Evolutionary conservation across 192 early-diverging fungal genomes (phyloP), one percentile per base, ranked within the genome.

Genomic region (Mortierella hygrophila): DNA sequence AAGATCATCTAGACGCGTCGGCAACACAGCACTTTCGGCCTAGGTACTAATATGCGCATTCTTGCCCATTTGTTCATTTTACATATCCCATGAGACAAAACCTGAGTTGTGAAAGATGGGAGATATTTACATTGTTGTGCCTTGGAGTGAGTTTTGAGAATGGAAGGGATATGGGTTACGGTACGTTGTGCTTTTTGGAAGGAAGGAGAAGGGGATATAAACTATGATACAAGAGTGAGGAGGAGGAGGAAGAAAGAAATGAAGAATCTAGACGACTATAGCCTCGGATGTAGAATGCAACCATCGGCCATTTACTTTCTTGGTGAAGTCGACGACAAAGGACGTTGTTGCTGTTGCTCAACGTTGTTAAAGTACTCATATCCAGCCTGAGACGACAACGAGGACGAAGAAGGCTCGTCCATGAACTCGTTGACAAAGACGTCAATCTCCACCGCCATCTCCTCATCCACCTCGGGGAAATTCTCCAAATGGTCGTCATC

Each of bases 401-500:
- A 70, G 21, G 65, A 7, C 21, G 4, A 16, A 21, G 54, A 26
- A 42, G 76, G 72, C 29, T 86, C 83, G 5, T 77, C 83, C 83
- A 81, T 18, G 4, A 86, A 70, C 26, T 86, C 79, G 41, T 78
- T 77, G 21, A 86, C 75, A 75, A 86, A 86, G 37, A 86, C 83
- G 74, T 86, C 83, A 7, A 86, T 79, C 49, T 86, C 83, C 6
- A 52, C 79, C 29, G 57, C 68, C 83, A 80, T 86, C 79, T 86
- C 83, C 26, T 76, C 74, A 70, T 88, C 80, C 23, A 77, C 74
- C 70, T 88, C 82, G 20, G 89, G 89, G 21, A 82, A 88, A 32
- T 88, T 88, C 71, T 90, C 89, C 63, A 79, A 47, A 72, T 83
- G 81, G 63, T 88, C 73, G 26, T 88, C 89, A 26, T 90, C 82